These are phyloP conservation scores for Fagus crenata DNA, from an alignment of 306 rosid genomes.

Conservation along the genomic window DNA sequence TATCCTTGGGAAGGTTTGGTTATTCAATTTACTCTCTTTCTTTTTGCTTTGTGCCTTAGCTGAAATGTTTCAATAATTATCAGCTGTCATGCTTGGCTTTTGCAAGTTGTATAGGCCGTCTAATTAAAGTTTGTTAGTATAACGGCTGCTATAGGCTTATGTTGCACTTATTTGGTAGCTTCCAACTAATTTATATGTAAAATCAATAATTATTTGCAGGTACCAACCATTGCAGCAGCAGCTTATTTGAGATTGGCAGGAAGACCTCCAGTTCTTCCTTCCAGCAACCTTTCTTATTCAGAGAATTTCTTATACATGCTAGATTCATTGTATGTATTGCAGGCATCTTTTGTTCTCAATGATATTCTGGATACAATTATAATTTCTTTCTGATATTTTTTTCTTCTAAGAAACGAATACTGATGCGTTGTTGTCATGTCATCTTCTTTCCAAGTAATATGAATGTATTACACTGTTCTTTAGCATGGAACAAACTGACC, in stretches of 20 bases:
- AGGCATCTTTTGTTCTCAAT: not conserved
- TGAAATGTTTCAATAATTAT: constrained; percentile 18
- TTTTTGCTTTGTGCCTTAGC: constrained; percentile 13
- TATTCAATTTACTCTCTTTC: constrained; percentile 18
- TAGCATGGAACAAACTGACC: not conserved
- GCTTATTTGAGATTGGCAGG: constrained; percentile 80
- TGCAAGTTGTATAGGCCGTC: constrained; percentile 5
- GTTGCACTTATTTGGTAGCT: constrained; percentile 12
- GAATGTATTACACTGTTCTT: not conserved
- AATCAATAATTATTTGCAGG: constrained; percentile 45
- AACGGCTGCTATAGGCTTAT: constrained; percentile 18
- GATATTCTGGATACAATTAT: constrained; percentile 6
- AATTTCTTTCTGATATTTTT: not conserved
- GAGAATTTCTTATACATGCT: constrained; percentile 93
- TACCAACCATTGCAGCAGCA: constrained; percentile 86
- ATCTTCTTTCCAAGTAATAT: not conserved
- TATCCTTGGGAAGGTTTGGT: constrained; percentile 75
- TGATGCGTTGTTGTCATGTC: not conserved
- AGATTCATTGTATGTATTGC: constrained; percentile 68
- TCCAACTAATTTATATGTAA: constrained; percentile 7
- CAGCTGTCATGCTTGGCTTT: not conserved
- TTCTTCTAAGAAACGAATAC: not conserved
- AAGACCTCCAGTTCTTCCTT: constrained; percentile 89
- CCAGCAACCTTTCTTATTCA: constrained; percentile 71
- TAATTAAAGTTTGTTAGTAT: constrained; percentile 5